phyloP scores from a whole-genome alignment of 345 rosid genomes.

The Pugionium dolabratum region DNA sequence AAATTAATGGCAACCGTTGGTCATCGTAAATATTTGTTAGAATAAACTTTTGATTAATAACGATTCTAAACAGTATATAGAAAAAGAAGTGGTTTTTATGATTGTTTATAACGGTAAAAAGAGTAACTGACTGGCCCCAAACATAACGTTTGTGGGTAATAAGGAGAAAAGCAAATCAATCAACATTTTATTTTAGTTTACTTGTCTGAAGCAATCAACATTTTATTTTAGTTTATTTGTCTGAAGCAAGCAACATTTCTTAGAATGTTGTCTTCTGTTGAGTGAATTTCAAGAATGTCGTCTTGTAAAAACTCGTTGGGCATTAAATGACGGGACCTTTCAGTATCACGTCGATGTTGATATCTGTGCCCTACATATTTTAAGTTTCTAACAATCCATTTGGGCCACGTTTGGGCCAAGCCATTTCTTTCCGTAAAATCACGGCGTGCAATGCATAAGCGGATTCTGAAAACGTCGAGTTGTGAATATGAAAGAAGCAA shows the following conservation, averaged over 20 bases:
- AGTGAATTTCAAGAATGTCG: constrained; percentile 36
- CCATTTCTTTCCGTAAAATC: not conserved
- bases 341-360: constrained; percentile 16
- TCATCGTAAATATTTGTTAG: too few relatives aligned
- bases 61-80: too few relatives aligned
- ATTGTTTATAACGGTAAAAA: too few relatives aligned
- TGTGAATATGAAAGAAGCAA: not conserved
- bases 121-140: too few relatives aligned
- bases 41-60: too few relatives aligned
- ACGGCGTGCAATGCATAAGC: constrained; percentile 1
- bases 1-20: too few relatives aligned
- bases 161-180: too few relatives aligned
- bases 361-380: constrained; percentile 31
- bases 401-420: constrained; percentile 36
- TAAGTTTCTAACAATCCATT: not conserved
- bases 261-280: constrained; percentile 6
- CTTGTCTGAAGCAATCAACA: not conserved
- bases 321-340: constrained; percentile 30
- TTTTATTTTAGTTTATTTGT: not conserved
- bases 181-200: too few relatives aligned
- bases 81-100: too few relatives aligned
- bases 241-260: not conserved
- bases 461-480: constrained; percentile 16
- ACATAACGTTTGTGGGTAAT: too few relatives aligned
- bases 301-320: constrained; percentile 14